A percentile compares a stretch with the other conserved stretches of the same genome.
phyloP scores from a whole-genome alignment of 805 yeast species.

The Soucietia sequanensis region DNA sequence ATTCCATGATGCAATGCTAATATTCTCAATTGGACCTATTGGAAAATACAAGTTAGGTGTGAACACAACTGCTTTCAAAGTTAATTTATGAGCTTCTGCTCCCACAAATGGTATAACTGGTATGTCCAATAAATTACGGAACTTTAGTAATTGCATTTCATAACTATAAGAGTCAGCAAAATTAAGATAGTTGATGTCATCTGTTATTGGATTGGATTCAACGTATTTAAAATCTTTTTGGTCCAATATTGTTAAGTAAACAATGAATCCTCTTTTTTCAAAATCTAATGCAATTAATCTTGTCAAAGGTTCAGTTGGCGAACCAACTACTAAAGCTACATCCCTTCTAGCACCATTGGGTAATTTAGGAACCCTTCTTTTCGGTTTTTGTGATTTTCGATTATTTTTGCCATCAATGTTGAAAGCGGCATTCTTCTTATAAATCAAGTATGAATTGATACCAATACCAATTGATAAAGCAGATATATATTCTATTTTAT shows the following conservation, averaged over 20 bases:
- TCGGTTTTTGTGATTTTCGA: conserved; percentile 8
- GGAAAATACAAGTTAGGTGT: conserved; percentile 71
- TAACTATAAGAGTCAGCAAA: conserved; percentile 47
- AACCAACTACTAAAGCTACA: conserved; percentile 72
- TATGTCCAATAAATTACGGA: conserved; percentile 48
- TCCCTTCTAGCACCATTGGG: conserved; percentile 72
- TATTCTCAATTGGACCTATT: conserved; percentile 62
- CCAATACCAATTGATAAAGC: conserved; percentile 28
- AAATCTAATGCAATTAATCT: conserved; percentile 70
- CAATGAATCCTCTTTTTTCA: conserved; percentile 77
- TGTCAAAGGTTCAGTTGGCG: conserved; percentile 72
- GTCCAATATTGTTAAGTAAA: conserved; percentile 69
- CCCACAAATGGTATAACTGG: conserved; percentile 61
- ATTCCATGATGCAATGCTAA: conserved; percentile 53
- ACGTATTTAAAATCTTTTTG: conserved; percentile 55
- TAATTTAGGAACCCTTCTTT: conserved; percentile 60
- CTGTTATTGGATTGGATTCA: conserved; percentile 55
- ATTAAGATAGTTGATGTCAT: conserved; percentile 67
- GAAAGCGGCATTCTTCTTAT: conserved; percentile 3
- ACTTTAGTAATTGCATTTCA: conserved; percentile 47
- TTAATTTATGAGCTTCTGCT: conserved; percentile 53
- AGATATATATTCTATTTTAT: conserved; percentile 9
- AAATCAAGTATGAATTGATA: conserved; percentile 7
- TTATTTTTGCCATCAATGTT: too few relatives aligned
- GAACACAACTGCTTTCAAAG: conserved; percentile 63